Conservation (phyloP, 2,329 filamentous ascomycete genomes). For the Cladosporium cucumerinum region DNA sequence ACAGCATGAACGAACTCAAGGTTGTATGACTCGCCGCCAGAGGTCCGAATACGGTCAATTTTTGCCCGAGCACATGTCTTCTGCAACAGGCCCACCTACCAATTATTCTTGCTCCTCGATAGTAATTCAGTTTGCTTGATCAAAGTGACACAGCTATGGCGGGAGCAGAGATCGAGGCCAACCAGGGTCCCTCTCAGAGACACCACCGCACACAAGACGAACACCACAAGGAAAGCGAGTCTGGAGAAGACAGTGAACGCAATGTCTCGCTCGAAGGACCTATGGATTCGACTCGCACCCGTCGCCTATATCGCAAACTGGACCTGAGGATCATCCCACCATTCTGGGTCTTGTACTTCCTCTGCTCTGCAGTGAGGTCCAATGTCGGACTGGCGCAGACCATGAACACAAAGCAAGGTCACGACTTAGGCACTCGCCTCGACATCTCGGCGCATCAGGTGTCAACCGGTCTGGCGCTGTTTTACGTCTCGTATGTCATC, state of each 20-base stretch:
- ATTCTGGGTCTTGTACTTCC: slow-evolving; percentile 87
- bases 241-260: slow-evolving; percentile 13
- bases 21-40: slow-evolving; percentile 10
- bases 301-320: slow-evolving; percentile 17
- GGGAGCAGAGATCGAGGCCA: background rate
- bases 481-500: slow-evolving; percentile 88
- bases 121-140: background rate
- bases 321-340: slow-evolving; percentile 48
- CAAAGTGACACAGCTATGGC: background rate
- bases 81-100: background rate
- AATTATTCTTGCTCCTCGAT: background rate
- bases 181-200: background rate
- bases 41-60: slow-evolving; percentile 10
- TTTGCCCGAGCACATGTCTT: slow-evolving; percentile 9
- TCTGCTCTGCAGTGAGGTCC: slow-evolving; percentile 86
- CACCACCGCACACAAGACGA: background rate
- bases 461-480: slow-evolving; percentile 79
- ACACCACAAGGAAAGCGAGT: slow-evolving; percentile 16
- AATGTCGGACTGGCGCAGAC: slow-evolving; percentile 94
- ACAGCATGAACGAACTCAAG: background rate
- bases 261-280: slow-evolving; percentile 15
- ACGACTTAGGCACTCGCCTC: slow-evolving; percentile 72
- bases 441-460: slow-evolving; percentile 70
- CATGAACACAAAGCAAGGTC: slow-evolving; percentile 70
- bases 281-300: slow-evolving; percentile 18